Conservation (phyloP, 169 alveolate species). For the Plasmodium berghei region DNA sequence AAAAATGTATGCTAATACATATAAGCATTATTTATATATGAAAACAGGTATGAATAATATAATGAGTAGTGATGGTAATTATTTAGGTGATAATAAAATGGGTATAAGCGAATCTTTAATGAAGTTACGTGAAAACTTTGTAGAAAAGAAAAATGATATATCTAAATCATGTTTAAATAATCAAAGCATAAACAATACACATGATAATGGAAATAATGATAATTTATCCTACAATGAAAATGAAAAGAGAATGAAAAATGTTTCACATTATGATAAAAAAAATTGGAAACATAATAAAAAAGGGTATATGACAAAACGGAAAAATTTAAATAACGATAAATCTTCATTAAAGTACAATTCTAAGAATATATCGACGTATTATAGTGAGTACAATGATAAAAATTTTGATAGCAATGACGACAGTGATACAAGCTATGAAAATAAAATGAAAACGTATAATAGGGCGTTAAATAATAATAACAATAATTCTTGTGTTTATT, state of each 20-base stretch:
- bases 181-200: constrained; percentile 1
- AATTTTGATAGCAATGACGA: neutral
- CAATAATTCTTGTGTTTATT: neutral
- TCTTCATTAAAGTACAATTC: neutral
- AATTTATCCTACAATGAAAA: constrained; percentile 5
- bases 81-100: constrained; percentile 12
- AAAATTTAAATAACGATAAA: constrained; percentile 5
- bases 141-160: neutral
- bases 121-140: neutral
- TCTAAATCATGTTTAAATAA: neutral
- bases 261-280: constrained; percentile 5
- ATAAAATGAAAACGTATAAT: no score
- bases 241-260: neutral
- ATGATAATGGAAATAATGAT: neutral
- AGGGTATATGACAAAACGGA: neutral
- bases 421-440: neutral
- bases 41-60: neutral
- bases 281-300: constrained; percentile 7
- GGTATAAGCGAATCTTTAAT: constrained; percentile 7
- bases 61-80: neutral
- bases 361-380: constrained; percentile 8
- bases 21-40: neutral
- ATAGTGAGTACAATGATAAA: neutral
- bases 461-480: no score
- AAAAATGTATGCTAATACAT: neutral